A percentile compares a stretch with the other conserved stretches of the same genome.
Conservation (phyloP, 192 early-diverging fungal genomes). For the Gryganskiella cystojenkinii region DNA sequence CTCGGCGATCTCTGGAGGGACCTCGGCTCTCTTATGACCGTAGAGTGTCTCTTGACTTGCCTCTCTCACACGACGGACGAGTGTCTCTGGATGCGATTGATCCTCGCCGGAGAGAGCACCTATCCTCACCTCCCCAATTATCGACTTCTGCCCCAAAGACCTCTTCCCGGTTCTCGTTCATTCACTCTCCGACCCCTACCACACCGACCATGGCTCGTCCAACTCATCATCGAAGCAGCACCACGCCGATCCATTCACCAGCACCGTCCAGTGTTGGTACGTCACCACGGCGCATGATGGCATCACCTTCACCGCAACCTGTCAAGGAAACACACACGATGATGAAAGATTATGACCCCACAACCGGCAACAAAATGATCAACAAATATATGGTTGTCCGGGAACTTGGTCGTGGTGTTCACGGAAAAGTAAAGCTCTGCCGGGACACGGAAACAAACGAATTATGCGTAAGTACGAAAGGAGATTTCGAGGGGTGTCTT, state of each 20-base stretch:
- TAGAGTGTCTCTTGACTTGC: constrained; percentile 13
- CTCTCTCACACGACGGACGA: constrained; percentile 16
- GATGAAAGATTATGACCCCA: constrained; percentile 83
- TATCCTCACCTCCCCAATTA: constrained; percentile 22
- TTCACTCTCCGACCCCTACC: constrained; percentile 39
- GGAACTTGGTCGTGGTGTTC: constrained; percentile 92
- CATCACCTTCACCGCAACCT: constrained; percentile 45
- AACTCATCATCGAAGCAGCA: constrained; percentile 31
- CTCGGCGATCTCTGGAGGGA: constrained; percentile 13
- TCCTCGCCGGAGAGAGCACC: constrained; percentile 31
- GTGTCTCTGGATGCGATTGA: constrained; percentile 31
- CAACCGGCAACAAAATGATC: constrained; percentile 94
- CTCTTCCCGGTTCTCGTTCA: constrained; percentile 36
- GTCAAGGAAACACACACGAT: constrained; percentile 90
- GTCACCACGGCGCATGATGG: constrained; percentile 25
- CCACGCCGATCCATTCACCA: constrained; percentile 36
- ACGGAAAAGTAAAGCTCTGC: constrained; percentile 96
- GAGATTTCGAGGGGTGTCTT: neutral
- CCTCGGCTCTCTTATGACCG: neutral
- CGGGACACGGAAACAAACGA: constrained; percentile 82
- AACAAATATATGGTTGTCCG: constrained; percentile 93
- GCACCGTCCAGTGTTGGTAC: constrained; percentile 18
- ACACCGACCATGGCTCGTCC: constrained; percentile 42
- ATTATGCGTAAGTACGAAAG: constrained; percentile 76
- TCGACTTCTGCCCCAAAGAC: constrained; percentile 39